A percentile compares a stretch with the other conserved stretches of the same genome.
phyloP scores from a whole-genome alignment of 23 red algal species.

The Rhodosorus marinus region DNA sequence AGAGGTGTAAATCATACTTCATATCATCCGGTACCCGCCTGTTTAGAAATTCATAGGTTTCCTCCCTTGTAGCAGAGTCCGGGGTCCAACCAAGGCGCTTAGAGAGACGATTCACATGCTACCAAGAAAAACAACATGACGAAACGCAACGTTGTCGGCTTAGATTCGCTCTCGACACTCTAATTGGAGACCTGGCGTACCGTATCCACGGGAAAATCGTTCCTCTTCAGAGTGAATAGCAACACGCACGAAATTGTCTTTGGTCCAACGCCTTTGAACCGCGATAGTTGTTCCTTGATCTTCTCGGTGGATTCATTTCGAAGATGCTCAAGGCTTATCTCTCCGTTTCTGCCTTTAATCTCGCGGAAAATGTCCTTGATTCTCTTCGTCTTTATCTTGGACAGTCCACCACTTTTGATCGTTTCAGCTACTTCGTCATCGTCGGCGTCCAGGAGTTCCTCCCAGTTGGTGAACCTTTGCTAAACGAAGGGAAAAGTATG shows the following conservation, averaged over 20 bases:
- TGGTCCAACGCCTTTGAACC: constrained; percentile 37
- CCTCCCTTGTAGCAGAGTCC: constrained; percentile 8
- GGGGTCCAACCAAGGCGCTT: constrained; percentile 46
- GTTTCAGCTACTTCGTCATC: background rate
- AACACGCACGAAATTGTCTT: constrained; percentile 76
- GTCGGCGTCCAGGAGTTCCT: constrained; percentile 2
- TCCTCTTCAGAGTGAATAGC: constrained; percentile 29
- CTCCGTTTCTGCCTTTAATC: background rate
- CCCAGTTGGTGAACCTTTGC: too few relatives aligned
- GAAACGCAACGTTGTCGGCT: background rate
- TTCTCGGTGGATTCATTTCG: constrained; percentile 5
- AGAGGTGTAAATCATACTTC: constrained; percentile 33
- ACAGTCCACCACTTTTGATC: background rate
- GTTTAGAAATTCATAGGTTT: constrained; percentile 30
- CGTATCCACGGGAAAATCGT: constrained; percentile 68
- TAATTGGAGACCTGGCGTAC: too few relatives aligned
- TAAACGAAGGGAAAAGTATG: too few relatives aligned
- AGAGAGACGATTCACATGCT: constrained; percentile 44
- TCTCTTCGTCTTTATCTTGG: too few relatives aligned
- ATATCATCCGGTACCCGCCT: constrained; percentile 9
- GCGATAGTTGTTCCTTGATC: constrained; percentile 13
- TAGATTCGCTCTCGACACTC: background rate
- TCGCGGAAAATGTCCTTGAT: background rate
- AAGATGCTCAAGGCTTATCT: constrained; percentile 42
- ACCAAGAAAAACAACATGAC: too few relatives aligned